Conservation (phyloP, 75 land plant genomes). For the Cunninghamia lanceolata region DNA sequence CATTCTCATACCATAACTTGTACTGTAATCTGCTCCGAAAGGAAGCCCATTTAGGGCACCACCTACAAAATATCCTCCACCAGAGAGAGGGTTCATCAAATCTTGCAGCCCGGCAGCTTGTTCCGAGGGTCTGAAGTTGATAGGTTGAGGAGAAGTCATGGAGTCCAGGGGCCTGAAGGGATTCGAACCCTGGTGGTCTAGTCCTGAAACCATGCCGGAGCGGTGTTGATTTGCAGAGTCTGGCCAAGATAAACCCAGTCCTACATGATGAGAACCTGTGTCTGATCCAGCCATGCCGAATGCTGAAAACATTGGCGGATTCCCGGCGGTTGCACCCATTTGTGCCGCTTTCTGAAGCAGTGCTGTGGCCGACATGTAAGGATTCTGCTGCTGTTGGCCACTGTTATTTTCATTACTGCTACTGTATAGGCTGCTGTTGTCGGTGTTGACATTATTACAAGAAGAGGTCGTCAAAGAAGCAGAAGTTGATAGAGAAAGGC, state of each 20-base stretch:
- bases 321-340: constrained; percentile 84
- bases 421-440: constrained; percentile 12
- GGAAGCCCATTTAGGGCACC: not conserved
- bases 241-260: constrained; percentile 7
- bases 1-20: not conserved
- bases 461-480: constrained; percentile 18
- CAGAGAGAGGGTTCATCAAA: constrained; percentile 8
- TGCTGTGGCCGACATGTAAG: constrained; percentile 91
- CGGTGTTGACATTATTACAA: constrained; percentile 22
- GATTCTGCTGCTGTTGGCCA: constrained; percentile 7
- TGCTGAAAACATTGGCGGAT: constrained; percentile 30
- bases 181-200: constrained; percentile 4
- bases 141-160: not conserved
- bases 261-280: not conserved
- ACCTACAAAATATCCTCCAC: not conserved
- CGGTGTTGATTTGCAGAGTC: not conserved
- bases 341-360: constrained; percentile 93
- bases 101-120: constrained; percentile 1
- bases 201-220: not conserved
- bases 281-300: constrained; percentile 29
- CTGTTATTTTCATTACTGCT: constrained; percentile 15
- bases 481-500: constrained; percentile 27
- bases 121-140: not conserved
- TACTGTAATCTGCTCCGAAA: not conserved
- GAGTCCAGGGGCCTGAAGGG: not conserved